Conservation (phyloP, 78 protist genomes). For the Neovahlkampfia damariscottae region DNA sequence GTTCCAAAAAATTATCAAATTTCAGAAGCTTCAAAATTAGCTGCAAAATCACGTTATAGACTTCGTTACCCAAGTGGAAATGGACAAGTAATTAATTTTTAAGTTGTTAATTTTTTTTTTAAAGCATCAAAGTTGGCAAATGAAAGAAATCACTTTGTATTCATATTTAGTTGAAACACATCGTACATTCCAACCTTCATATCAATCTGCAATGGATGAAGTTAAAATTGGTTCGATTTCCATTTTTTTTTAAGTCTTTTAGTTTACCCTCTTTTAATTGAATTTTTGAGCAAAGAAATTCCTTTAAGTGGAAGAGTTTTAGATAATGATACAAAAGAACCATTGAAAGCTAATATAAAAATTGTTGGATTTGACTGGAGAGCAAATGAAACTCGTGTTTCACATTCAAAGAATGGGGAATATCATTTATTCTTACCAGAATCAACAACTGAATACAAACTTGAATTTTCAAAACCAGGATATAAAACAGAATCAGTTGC, state of each 20-base stretch:
- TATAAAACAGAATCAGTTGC: no score
- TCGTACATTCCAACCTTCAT: neutral
- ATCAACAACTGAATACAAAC: no score
- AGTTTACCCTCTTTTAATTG: neutral
- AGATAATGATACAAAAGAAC: neutral
- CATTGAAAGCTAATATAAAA: neutral
- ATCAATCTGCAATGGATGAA: neutral
- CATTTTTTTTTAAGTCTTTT: no score
- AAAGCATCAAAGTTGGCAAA: neutral
- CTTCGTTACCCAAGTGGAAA: neutral
- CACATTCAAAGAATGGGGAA: neutral
- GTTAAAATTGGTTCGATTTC: no score
- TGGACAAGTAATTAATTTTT: no score
- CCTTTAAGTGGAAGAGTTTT: neutral
- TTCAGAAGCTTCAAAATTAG: neutral
- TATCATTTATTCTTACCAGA: neutral
- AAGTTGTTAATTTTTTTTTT: no score
- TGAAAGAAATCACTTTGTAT: neutral
- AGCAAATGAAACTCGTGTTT: neutral
- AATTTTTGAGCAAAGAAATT: neutral
- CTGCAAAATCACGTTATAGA: neutral
- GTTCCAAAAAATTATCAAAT: neutral
- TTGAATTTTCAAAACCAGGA: no score
- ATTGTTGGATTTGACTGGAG: neutral
- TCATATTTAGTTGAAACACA: neutral